Evolutionary conservation across 2,329 filamentous ascomycete species (phyloP), one percentile per base, ranked within the genome.

Genomic region (Cucurbitaria berberidis): DNA sequence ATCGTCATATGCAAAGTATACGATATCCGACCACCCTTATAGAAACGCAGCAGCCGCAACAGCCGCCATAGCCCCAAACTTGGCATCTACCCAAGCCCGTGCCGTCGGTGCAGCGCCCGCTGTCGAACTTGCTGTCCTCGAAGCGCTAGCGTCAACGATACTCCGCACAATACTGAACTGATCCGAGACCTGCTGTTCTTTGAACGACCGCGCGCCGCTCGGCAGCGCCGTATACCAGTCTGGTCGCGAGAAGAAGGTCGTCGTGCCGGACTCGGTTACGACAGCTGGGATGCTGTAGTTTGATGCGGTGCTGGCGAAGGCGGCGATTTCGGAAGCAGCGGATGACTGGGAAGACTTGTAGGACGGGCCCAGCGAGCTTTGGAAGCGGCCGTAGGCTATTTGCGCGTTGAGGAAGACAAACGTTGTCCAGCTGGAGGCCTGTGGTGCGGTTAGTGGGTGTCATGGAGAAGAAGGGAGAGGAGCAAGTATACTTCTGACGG

Each of bases 161-260:
- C 49, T 58, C 46, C 64, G 57, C 8, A 72, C 59, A 39, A 68
- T 66, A 32, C 66, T 69, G 44, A 68, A 72, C 55, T 72, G 65
- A 40, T 69, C 64, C 10, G 44, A 45, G 10, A 71, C 68, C 58
- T 71, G 68, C 41, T 62, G 57, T 48, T 72, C 69, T 58, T 72
- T 72, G 49, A 70, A 72, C 21, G 54, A 51, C 22, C 60, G 48
- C n/a, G 59, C 69, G 18, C 55, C 55, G 30, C 55, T 65, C 21
- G 69, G 69, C 45, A 72, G 55, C 46, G 69, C 67, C 13, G 58
- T 60, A 19, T 72, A 72, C 69, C 69, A 72, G 11, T 59, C 50
- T 21, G 69, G 69, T 29, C 48, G 54, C 16, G 57, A 63, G 26
- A 59, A 62, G 46, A 58, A 67, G 5, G 64, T 66, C 11, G 64